These are phyloP conservation scores for Salix dunnii DNA, from an alignment of 345 rosid genomes.

Conservation along the genomic window DNA sequence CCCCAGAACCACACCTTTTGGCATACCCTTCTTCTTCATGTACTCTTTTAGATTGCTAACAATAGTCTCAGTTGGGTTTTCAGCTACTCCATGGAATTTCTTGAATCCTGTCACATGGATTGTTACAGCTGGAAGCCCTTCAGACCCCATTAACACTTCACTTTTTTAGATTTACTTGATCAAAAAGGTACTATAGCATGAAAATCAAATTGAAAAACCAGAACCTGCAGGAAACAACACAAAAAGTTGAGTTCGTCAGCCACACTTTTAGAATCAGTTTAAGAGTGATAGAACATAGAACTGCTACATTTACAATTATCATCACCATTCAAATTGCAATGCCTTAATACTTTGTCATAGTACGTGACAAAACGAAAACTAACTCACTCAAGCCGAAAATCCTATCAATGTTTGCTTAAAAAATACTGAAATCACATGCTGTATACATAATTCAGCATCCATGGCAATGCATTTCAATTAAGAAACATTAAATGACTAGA, in stretches of 20 bases:
- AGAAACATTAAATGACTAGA: neutral
- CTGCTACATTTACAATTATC: neutral
- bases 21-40: constrained; percentile 58
- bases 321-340: neutral
- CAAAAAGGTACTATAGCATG: constrained; percentile 6
- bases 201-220: constrained; percentile 2
- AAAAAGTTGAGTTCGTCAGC: neutral
- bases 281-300: neutral
- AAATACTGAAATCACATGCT: neutral
- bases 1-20: constrained; percentile 71
- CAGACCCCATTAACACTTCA: constrained; percentile 68
- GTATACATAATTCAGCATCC: neutral
- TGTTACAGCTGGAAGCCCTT: constrained; percentile 78
- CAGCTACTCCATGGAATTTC: constrained; percentile 97
- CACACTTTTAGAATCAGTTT: neutral
- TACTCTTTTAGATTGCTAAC: constrained; percentile 65
- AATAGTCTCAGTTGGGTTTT: constrained; percentile 86
- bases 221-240: constrained; percentile 6
- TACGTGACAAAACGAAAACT: neutral
- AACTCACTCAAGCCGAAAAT: neutral
- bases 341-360: neutral
- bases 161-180: neutral
- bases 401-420: neutral
- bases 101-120: constrained; percentile 89
- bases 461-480: neutral